phyloP scores from a whole-genome alignment of 306 rosid genomes.

The Malus sylvestris region DNA sequence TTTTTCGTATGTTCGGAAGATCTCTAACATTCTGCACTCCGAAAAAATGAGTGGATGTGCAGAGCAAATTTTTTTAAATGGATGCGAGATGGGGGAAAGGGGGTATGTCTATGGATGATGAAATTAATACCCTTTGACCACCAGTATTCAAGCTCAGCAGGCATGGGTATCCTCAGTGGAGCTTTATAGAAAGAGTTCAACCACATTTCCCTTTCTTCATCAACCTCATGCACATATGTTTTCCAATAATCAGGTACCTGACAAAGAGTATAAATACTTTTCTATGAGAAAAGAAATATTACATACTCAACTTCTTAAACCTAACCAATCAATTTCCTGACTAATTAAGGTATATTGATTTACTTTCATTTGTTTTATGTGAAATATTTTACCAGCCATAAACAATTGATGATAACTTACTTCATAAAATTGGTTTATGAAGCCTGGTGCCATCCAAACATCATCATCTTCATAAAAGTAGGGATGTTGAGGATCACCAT shows the following conservation, averaged over 20 bases:
- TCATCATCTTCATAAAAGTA: slow-evolving; percentile 92
- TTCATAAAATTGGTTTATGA: slow-evolving; percentile 86
- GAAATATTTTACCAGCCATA: slow-evolving; percentile 7
- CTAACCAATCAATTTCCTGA: not conserved
- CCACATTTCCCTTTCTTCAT: slow-evolving; percentile 96
- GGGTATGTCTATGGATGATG: not conserved
- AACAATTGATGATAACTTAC: slow-evolving; percentile 39
- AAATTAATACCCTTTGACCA: slow-evolving; percentile 55
- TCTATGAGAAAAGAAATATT: not conserved
- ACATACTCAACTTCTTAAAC: not conserved
- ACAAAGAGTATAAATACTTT: slow-evolving; percentile 3
- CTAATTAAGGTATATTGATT: not conserved
- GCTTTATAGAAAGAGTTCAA: slow-evolving; percentile 87
- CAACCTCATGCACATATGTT: slow-evolving; percentile 76
- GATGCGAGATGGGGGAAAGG: not conserved
- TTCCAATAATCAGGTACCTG: slow-evolving; percentile 98
- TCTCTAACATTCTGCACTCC: not conserved
- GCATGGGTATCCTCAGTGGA: slow-evolving; percentile 94
- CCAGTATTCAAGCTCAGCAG: slow-evolving; percentile 94
- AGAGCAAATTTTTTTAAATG: not conserved
- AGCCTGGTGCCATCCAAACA: slow-evolving; percentile 97
- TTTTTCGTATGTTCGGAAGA: not conserved
- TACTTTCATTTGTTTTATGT: slow-evolving; percentile 1
- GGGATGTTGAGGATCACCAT: slow-evolving; percentile 87
- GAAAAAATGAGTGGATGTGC: not conserved